Conservation (phyloP, 257 asterid species). For the Rauvolfia tetraphylla region DNA sequence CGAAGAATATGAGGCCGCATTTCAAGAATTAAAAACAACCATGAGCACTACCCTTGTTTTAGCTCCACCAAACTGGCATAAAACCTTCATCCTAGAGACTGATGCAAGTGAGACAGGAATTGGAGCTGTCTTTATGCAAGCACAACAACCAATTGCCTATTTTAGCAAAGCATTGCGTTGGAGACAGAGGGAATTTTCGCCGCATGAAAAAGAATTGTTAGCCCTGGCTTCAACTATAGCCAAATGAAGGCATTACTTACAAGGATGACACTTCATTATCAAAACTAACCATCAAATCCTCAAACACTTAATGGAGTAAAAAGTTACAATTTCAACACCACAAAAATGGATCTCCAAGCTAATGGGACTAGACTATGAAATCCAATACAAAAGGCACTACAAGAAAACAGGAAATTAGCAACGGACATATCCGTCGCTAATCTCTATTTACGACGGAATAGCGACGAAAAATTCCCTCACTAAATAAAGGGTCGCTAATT, state of each 20-base stretch:
- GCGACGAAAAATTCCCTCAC: too few species aligned
- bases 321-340: neutral
- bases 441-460: too few species aligned
- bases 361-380: neutral
- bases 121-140: neutral
- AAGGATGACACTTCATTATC: neutral
- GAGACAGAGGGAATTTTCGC: neutral
- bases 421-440: too few species aligned
- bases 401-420: too few species aligned
- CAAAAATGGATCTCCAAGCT: neutral
- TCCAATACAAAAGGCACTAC: too few species aligned
- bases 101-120: neutral
- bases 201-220: neutral
- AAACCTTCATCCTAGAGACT: too few species aligned
- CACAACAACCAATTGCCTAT: neutral
- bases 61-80: neutral
- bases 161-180: neutral
- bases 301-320: too few species aligned
- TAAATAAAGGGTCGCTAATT: too few species aligned
- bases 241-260: neutral
- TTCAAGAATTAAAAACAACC: too few species aligned
- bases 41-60: neutral
- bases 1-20: neutral
- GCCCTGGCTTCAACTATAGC: fast-evolving
- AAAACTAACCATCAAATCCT: neutral